Evolutionary conservation across 2,329 filamentous ascomycete species (phyloP), one percentile per base, ranked within the genome.

Genomic region (Monosporascus sp.): DNA sequence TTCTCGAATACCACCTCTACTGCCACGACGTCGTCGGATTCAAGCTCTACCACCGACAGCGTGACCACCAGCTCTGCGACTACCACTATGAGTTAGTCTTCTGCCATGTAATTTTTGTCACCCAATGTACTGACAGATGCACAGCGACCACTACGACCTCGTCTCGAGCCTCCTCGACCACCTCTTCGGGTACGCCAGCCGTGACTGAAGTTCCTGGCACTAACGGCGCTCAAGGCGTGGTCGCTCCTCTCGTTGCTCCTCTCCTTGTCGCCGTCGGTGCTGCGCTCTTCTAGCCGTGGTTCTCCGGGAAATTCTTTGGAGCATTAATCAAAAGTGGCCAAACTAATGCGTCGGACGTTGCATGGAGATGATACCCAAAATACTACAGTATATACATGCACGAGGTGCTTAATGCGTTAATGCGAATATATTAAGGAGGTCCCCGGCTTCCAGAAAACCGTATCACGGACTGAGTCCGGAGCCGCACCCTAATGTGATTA

Each of bases 181-280:
- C 51, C 38, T 17, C 50, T 22, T 54, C 55, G 22, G 50, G 61
- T 48, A 22, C 51, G 22, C 24, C 58, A 22, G 27, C 59, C 17
- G 17, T 53, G 53, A 62, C 61, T 18, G 54, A 31, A 37, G 45
- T 53, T 45, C 64, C 65, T 49, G 62, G 62, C 58, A 60, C 57
- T 51, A 68, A 67, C 55, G 63, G 56, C 31, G 66, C 62, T 47
- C 57, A 54, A 48, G 59, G 51, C 48, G 41, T 60, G 20, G 58
- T 54, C 37, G 62, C 63, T 52, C 61, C 65, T 54, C 51, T 66
- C 44, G 49, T 67, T 48, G 63, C 62, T 6, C 61, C 63, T 20
- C 22, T 67, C 42, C 54, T 65, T 38, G 49, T 64, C 22, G 51
- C 59, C 42, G 47, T 64, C 22, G 64, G 60, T 24, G 61, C 60